A percentile compares a stretch with the other conserved stretches of the same genome.
Evolutionary conservation across 495 filamentous ascomycete species (phyloP).

Genomic region (Thozetella sp.): DNA sequence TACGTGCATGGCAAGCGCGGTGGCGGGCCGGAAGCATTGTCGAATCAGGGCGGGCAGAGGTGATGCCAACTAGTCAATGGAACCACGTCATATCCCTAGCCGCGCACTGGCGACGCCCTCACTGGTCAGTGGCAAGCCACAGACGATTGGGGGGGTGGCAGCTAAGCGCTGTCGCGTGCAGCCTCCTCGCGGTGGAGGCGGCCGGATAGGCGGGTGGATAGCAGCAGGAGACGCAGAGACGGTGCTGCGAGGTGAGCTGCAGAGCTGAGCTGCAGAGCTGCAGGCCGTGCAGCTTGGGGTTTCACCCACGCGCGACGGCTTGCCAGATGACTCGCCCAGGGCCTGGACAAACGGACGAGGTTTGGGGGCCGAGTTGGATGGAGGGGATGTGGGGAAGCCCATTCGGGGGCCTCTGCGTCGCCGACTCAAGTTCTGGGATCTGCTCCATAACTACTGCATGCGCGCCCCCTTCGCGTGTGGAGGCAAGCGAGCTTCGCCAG

Average conservation of each 20-base stretch:
- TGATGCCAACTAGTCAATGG: not conserved
- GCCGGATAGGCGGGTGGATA: constrained; percentile 5
- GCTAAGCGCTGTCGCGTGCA: constrained; percentile 18
- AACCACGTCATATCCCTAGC: constrained; percentile 1
- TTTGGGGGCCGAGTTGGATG: not conserved
- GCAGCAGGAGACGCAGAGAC: constrained; percentile 5
- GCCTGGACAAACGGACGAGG: not conserved
- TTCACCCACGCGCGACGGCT: not conserved
- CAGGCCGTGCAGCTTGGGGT: constrained; percentile 10
- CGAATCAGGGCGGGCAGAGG: not conserved
- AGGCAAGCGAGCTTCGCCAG: too few relatives aligned
- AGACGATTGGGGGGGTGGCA: not conserved
- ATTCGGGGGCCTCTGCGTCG: too few relatives aligned
- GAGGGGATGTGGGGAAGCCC: not conserved
- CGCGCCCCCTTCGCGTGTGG: too few relatives aligned
- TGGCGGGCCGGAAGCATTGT: too few relatives aligned
- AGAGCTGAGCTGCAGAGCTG: not conserved
- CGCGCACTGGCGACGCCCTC: not conserved
- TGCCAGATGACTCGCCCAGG: not conserved
- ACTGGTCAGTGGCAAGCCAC: not conserved
- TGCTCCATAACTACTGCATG: too few relatives aligned
- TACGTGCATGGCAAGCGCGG: too few relatives aligned
- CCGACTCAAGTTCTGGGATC: too few relatives aligned
- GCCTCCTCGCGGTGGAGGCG: constrained; percentile 4
- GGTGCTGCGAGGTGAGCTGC: constrained; percentile 8